Base-by-base conservation (phyloP, 1,284 basidiomycete genomes). In the Tilletia caries region DNA sequence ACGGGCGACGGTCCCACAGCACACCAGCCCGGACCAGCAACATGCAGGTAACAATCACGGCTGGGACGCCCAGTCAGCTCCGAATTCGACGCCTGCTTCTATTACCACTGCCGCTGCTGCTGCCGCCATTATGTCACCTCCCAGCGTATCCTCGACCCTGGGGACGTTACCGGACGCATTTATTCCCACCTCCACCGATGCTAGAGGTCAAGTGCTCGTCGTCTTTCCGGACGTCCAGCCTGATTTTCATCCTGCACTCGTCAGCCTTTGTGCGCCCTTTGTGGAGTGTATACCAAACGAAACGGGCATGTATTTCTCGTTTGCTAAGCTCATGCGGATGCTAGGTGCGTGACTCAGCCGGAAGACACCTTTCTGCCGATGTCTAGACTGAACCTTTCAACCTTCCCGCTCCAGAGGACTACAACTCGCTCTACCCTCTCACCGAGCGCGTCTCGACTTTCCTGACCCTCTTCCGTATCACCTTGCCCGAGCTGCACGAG, bases 301-400 rank as follows among this genome's bases (percentile, higher is more conserved):
- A 66, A 80, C 83, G 15, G 82, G 82, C 27, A 82, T 83, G 76
- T 84, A 79, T 73, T 84, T 84, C 70, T 80, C 80, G 5, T 84
- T 84, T 68, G 81, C 83, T 50, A 72, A 70, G 34, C 74, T 83
- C 1, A 82, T 83, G 82, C 69, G 41, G 27, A 74, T 81, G 58
- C 76, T 78, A 64, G 74, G 75, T 76, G 43, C 70, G 71, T 65
- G 5, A 5, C n/a, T n/a, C n/a, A n/a, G n/a, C n/a, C n/a, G n/a
- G n/a, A n/a, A n/a, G n/a, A n/a, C n/a, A n/a, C 18, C 29, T 18
- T 6, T 44, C 4, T 5, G 25, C 1, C 34, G 6, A 18, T 48
- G 25, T 34, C 25, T 41, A 23, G 34, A 50, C 52, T 64, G 29
- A 33, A 71, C 20, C 37, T 25, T 65, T 60, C 48, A 2, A 37